phyloP scores from a whole-genome alignment of 306 rosid genomes.

The Vachellia pachyceras region DNA sequence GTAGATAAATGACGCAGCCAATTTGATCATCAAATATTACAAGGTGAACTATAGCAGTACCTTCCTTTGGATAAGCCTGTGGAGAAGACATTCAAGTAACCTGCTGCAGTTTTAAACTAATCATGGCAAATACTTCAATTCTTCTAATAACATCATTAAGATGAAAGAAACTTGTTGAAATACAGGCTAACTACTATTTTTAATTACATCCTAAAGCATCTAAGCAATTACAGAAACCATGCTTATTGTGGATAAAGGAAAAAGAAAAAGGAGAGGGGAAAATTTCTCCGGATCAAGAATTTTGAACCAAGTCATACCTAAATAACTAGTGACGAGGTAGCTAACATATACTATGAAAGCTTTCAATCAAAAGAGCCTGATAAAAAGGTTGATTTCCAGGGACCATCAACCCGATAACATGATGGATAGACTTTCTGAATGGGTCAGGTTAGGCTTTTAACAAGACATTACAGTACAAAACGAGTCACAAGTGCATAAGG shows the following conservation, averaged over 20 bases:
- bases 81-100: slow-evolving; percentile 92
- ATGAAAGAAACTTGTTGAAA: slow-evolving; percentile 15
- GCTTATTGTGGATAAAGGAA: background rate
- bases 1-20: slow-evolving; percentile 94
- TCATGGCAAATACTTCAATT: slow-evolving; percentile 53
- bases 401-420: slow-evolving; percentile 17
- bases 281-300: slow-evolving; percentile 12
- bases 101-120: slow-evolving; percentile 85
- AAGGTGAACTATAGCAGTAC: slow-evolving; percentile 96
- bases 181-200: background rate
- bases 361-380: slow-evolving; percentile 26
- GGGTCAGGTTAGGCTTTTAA: slow-evolving; percentile 15
- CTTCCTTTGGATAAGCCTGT: slow-evolving; percentile 99
- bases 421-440: slow-evolving; percentile 15
- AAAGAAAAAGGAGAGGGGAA: background rate
- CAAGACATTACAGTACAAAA: background rate
- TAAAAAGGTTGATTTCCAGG: slow-evolving; percentile 27
- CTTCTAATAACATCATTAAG: slow-evolving; percentile 44
- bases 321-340: slow-evolving; percentile 4
- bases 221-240: slow-evolving; percentile 31
- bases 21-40: slow-evolving; percentile 96
- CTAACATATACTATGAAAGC: slow-evolving; percentile 19
- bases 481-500: slow-evolving; percentile 4
- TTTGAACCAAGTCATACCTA: slow-evolving; percentile 25
- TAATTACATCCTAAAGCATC: slow-evolving; percentile 36